phyloP scores from a whole-genome alignment of 1,139 yeast genomes.

The Nadsonia commutata region DNA sequence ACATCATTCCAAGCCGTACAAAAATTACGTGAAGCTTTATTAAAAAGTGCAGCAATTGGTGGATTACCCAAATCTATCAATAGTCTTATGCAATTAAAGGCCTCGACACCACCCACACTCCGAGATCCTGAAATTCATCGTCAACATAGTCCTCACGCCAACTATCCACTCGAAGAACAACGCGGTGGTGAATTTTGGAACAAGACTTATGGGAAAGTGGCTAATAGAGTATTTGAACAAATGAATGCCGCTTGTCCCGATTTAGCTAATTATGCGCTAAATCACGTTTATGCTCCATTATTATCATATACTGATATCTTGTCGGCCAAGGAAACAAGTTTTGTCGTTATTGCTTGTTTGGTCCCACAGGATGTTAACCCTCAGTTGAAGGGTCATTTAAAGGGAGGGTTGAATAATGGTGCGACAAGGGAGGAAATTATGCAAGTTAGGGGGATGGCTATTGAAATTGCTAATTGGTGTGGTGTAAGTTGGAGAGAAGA shows the following conservation, averaged over 20 bases:
- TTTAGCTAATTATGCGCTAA: constrained; percentile 57
- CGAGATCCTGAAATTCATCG: constrained; percentile 21
- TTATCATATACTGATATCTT: constrained; percentile 54
- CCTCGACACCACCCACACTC: constrained; percentile 44
- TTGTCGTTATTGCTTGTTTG: constrained; percentile 64
- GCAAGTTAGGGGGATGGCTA: constrained; percentile 45
- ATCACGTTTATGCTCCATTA: constrained; percentile 65
- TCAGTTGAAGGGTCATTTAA: constrained; percentile 77
- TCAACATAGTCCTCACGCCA: constrained; percentile 7
- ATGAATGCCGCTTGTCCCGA: constrained; percentile 71
- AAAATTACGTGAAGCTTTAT: constrained; percentile 57
- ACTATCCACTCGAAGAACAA: constrained; percentile 7
- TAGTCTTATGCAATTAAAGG: constrained; percentile 49
- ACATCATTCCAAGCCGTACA: constrained; percentile 33
- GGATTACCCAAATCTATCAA: constrained; percentile 83
- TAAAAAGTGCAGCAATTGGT: constrained; percentile 63
- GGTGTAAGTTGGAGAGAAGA: constrained; percentile 51
- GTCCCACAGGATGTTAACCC: constrained; percentile 95
- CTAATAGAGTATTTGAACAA: constrained; percentile 51
- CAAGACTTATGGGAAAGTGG: constrained; percentile 59
- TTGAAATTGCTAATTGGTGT: constrained; percentile 60
- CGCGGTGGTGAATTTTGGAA: constrained; percentile 60
- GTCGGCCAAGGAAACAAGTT: constrained; percentile 54
- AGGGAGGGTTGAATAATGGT: constrained; percentile 74
- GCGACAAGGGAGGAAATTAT: constrained; percentile 50